Evolutionary conservation across 1,284 basidiomycete species (phyloP), one percentile per base, ranked within the genome.

Genomic region (Gastroboletus turbinatus): DNA sequence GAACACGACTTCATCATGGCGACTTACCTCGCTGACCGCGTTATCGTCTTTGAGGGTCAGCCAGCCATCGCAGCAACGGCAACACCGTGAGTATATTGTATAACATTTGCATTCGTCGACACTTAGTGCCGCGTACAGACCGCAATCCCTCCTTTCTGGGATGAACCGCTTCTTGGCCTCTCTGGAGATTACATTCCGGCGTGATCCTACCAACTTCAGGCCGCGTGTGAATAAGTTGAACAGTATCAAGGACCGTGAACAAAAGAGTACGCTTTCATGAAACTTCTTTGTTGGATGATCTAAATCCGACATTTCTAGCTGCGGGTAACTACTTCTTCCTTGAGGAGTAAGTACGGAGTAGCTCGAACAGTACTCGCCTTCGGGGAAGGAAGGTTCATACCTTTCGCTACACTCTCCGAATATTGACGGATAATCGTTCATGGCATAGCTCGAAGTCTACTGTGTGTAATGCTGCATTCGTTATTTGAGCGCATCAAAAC

Each of bases 1-100:
- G 95, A 97, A 81, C 95, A 97, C 84, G 95, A 98, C 78, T 97
- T 97, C 75, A 94, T 95, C 77, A 93, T 94, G 90, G 94, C 95
- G 5, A 96, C 95, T 4, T 98, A 98, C 73, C 89, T 98, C 55
- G 94, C 95, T 47, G 96, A 98, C 72, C 90, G 95, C 59, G 96
- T 98, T 66, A 96, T 98, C 62, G 94, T 98, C 17, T 98, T 96
- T 68, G 89, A 93, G 70, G 95, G 94, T 50, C 74, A 84, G 65
- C 94, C 94, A 9, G 93, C 92, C 45, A 72, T 92, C 46, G 57
- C 87, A 55, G 92, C 94, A 14, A 94, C 86, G 32, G 94, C 94
- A 17, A 90, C 91, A 44, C 90, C 88, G 90, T 94, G 71, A 65
- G 88, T 77, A 10, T 33, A 43, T 27, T 8, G 3, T 10, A 36